Conservation (phyloP, 2,329 filamentous ascomycete species). For the Claviceps monticola region DNA sequence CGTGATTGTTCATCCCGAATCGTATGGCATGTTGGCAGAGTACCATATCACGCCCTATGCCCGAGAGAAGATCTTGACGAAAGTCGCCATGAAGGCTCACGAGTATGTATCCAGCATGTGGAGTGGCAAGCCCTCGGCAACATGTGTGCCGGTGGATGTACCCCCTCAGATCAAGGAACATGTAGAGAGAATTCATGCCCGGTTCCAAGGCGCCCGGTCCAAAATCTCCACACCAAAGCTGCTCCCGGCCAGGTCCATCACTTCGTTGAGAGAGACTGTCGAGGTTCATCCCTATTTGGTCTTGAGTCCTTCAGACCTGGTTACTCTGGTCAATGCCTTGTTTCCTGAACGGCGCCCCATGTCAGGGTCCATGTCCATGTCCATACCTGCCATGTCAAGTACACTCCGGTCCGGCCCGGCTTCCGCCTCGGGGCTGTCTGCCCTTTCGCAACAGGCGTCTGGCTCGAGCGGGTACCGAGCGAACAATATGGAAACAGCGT, state of each 20-base stretch:
- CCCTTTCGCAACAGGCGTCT: slow-evolving; percentile 52
- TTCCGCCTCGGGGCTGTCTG: slow-evolving; percentile 54
- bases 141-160: slow-evolving; percentile 31
- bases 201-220: slow-evolving; percentile 43
- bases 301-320: slow-evolving; percentile 63
- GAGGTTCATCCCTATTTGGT: slow-evolving; percentile 72
- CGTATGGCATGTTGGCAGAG: slow-evolving; percentile 62
- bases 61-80: slow-evolving; percentile 64
- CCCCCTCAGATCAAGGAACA: slow-evolving; percentile 51
- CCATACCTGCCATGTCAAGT: slow-evolving; percentile 47
- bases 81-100: slow-evolving; percentile 69
- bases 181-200: slow-evolving; percentile 56
- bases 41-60: slow-evolving; percentile 89
- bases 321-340: slow-evolving; percentile 68
- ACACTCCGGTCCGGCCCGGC: slow-evolving; percentile 52
- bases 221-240: slow-evolving; percentile 41
- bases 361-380: slow-evolving; percentile 26
- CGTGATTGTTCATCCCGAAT: slow-evolving; percentile 81
- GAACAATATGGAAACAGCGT: slow-evolving; percentile 47
- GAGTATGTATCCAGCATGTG: slow-evolving; percentile 68
- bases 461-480: slow-evolving; percentile 32
- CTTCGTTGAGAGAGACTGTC: slow-evolving; percentile 59
- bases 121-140: slow-evolving; percentile 49
- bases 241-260: slow-evolving; percentile 57
- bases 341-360: slow-evolving; percentile 61